Evolutionary conservation across 352 stramenopile species (phyloP).

Genomic region (Globisporangium canariense): DNA sequence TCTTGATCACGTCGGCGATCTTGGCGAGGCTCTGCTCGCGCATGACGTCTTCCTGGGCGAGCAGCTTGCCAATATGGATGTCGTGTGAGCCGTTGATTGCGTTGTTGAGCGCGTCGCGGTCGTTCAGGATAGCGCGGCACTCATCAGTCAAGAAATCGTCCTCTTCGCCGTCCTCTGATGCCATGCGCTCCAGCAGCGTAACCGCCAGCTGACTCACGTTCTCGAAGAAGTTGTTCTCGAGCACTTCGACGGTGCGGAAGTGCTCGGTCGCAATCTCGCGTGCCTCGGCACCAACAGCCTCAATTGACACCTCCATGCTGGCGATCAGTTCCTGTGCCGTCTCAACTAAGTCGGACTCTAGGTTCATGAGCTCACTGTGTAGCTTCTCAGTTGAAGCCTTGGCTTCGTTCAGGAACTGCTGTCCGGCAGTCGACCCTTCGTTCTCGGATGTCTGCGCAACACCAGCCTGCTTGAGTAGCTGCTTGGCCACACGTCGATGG

Average conservation of each 20-base stretch:
- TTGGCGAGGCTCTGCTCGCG: constrained; percentile 75
- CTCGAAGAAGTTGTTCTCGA: constrained; percentile 91
- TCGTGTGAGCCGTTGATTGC: constrained; percentile 90
- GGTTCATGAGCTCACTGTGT: constrained; percentile 84
- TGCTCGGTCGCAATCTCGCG: constrained; percentile 71
- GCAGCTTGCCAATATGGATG: constrained; percentile 88
- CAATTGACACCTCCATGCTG: constrained; percentile 60
- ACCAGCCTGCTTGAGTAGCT: constrained; percentile 57
- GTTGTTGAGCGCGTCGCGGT: constrained; percentile 80
- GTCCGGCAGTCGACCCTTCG: constrained; percentile 32
- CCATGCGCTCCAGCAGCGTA: constrained; percentile 70
- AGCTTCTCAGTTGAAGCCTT: constrained; percentile 83
- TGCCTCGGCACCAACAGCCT: constrained; percentile 55
- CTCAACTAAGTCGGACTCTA: constrained; percentile 85
- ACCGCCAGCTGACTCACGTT: constrained; percentile 80
- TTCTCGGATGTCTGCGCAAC: constrained; percentile 27
- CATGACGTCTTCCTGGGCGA: constrained; percentile 84
- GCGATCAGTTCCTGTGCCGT: constrained; percentile 64
- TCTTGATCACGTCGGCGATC: constrained; percentile 61
- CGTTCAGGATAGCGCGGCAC: constrained; percentile 76
- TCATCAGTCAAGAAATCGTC: constrained; percentile 79
- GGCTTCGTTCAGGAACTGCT: constrained; percentile 81
- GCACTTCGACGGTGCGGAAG: constrained; percentile 87
- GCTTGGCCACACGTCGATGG: constrained; percentile 77
- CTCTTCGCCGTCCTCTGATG: constrained; percentile 72